Evolutionary conservation across 164 flowering plant genomes (phyloP), one percentile per base, ranked within the genome.

Genomic region (Chimonanthus salicifolius): DNA sequence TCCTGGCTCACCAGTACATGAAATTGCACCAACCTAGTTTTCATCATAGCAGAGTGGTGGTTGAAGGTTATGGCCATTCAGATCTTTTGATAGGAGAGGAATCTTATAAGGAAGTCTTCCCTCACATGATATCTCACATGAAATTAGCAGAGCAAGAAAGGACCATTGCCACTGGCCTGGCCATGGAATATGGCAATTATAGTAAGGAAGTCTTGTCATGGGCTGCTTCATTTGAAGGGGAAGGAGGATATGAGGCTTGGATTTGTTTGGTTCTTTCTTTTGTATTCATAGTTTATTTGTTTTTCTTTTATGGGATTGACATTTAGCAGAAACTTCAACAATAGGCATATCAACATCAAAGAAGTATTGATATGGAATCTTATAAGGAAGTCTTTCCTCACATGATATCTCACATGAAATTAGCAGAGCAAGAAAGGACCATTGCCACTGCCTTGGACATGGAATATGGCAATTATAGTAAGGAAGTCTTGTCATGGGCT

Each of bases 61-160:
- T 87, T n/a, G 88, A 88, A 4, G 87, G 87, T 7, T 86, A 84
- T 67, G 90, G 89, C 43, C 90, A 88, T 69, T 84, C 88, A 4
- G 90, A 86, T 74, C 76, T 87, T 47, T 68, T 86, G 79, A 83
- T 86, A 18, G 92, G 92, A 18, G 86, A 87, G 73, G 83, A 85
- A 54, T 84, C 90, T 46, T 44, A 68, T 44, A 68, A 71, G 58
- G 73, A 65, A n/a, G 88, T 85, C 4, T 88, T 88, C 62, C 88
- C 87, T 6, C 87, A 84, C 74, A 87, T 87, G 9, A n/a, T 85
- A 6, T 75, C 85, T 4, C 88, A 87, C 69, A 74, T 85, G 5
- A 76, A 73, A 80, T 69, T 67, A 75, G 80, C 78, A 9, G 82
- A 83, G 58, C 51, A 76, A 66, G 79, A 60, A 51, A 73, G 69